These are phyloP conservation scores for Trichoderma hamatum DNA, from an alignment of 2,329 filamentous ascomycete genomes.

Conservation along the genomic window DNA sequence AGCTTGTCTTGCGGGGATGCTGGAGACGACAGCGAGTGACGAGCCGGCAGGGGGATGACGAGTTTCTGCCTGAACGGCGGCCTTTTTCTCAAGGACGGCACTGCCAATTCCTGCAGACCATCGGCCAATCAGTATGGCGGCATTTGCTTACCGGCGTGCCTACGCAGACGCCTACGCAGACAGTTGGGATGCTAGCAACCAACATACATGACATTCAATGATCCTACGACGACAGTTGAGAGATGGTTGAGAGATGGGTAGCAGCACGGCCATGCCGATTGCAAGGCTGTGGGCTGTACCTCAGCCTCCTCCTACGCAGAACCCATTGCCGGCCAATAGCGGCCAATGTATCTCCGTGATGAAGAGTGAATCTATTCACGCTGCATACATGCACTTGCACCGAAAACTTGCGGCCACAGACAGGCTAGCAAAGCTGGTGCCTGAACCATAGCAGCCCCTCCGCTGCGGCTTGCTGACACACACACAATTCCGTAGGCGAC, in stretches of 20 bases:
- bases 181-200: neutral
- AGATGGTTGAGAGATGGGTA: too few relatives aligned
- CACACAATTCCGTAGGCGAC: neutral
- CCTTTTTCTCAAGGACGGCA: neutral
- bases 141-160: neutral
- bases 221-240: too few relatives aligned
- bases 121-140: too few relatives aligned
- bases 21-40: slow-evolving; percentile 1
- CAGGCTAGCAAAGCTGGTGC: neutral
- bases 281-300: neutral
- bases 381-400: too few relatives aligned
- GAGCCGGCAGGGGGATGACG: neutral
- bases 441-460: neutral
- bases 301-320: too few relatives aligned
- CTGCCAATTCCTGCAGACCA: neutral
- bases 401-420: too few relatives aligned
- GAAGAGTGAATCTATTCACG: neutral
- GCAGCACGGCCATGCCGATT: neutral
- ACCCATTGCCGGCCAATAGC: too few relatives aligned
- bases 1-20: slow-evolving; percentile 19
- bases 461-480: neutral
- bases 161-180: neutral
- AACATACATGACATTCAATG: too few relatives aligned
- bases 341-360: too few relatives aligned
- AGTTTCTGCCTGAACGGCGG: neutral